phyloP scores from a whole-genome alignment of 2,329 filamentous ascomycete species.

The Monascus ruber region DNA sequence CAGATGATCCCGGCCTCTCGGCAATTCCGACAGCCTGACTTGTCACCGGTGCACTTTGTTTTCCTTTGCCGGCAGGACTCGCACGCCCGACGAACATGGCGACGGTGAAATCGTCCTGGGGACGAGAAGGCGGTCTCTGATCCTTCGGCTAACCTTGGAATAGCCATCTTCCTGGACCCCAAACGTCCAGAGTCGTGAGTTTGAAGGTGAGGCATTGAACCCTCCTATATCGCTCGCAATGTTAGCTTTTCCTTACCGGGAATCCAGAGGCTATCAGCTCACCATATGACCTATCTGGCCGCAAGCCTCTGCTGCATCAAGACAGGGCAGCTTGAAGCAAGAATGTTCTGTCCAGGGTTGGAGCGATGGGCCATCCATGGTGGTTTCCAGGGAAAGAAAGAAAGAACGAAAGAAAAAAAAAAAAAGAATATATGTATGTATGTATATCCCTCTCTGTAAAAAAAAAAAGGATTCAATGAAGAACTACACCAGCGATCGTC shows the following conservation, averaged over 20 bases:
- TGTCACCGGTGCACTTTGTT: slow-evolving; percentile 36
- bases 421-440: too few species aligned
- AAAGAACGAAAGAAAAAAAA: background rate
- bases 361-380: slow-evolving; percentile 18
- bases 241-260: background rate
- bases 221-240: slow-evolving; percentile 11
- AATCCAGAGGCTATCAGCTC: slow-evolving; percentile 1
- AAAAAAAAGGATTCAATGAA: slow-evolving; percentile 1
- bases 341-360: slow-evolving; percentile 20
- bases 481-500: background rate
- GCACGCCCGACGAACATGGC: slow-evolving; percentile 30
- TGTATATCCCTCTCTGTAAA: background rate
- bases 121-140: slow-evolving; percentile 21
- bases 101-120: slow-evolving; percentile 24
- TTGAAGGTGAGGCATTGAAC: slow-evolving; percentile 10
- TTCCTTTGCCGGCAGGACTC: slow-evolving; percentile 36
- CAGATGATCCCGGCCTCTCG: slow-evolving; percentile 32
- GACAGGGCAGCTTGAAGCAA: slow-evolving; percentile 20
- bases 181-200: slow-evolving; percentile 11
- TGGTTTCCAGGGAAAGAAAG: slow-evolving; percentile 1
- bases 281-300: slow-evolving; percentile 19
- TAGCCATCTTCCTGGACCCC: slow-evolving; percentile 23
- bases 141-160: slow-evolving; percentile 24
- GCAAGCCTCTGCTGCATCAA: slow-evolving; percentile 17
- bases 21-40: slow-evolving; percentile 34